Evolutionary conservation across 2,329 filamentous ascomycete genomes (phyloP).

Genomic region (Penicillium sp.): DNA sequence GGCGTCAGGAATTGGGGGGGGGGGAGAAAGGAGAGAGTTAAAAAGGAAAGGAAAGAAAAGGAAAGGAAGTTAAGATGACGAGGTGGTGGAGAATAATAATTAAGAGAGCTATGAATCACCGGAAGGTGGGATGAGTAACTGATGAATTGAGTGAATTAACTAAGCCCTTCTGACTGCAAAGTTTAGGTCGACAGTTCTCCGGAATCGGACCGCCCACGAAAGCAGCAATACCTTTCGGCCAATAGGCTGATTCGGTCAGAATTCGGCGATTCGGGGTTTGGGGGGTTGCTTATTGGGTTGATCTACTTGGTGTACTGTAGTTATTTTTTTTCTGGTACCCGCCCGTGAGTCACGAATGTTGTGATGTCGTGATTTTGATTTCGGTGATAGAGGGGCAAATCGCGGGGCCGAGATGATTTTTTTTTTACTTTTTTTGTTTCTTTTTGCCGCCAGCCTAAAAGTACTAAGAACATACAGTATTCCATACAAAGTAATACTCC

Average conservation of each 20-base stretch:
- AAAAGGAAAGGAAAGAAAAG: conserved; percentile 1
- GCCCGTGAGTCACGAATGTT: conserved; percentile 10
- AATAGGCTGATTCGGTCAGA: conserved; percentile 1
- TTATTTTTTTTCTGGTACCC: background rate
- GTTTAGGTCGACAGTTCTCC: conserved; percentile 10
- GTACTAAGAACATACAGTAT: background rate
- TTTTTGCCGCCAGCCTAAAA: background rate
- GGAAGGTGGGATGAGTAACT: conserved; percentile 7
- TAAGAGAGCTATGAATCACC: conserved; percentile 8
- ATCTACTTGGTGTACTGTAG: background rate
- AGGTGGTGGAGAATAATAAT: background rate
- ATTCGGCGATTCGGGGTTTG: conserved; percentile 7
- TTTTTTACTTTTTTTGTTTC: conserved; percentile 16
- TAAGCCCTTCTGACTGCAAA: conserved; percentile 13
- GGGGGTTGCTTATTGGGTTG: background rate
- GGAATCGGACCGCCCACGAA: conserved; percentile 23
- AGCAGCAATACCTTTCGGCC: background rate
- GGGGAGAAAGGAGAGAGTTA: conserved; percentile 10
- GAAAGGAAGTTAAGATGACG: background rate
- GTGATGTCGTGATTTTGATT: conserved; percentile 8
- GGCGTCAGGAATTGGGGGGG: conserved; percentile 6
- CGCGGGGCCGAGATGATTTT: conserved; percentile 22
- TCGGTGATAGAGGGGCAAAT: conserved; percentile 19
- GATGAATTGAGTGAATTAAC: conserved; percentile 21
- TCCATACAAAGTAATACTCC: background rate